phyloP scores from a whole-genome alignment of 2,329 filamentous ascomycete genomes.

The Phyllosticta citribraziliensis region DNA sequence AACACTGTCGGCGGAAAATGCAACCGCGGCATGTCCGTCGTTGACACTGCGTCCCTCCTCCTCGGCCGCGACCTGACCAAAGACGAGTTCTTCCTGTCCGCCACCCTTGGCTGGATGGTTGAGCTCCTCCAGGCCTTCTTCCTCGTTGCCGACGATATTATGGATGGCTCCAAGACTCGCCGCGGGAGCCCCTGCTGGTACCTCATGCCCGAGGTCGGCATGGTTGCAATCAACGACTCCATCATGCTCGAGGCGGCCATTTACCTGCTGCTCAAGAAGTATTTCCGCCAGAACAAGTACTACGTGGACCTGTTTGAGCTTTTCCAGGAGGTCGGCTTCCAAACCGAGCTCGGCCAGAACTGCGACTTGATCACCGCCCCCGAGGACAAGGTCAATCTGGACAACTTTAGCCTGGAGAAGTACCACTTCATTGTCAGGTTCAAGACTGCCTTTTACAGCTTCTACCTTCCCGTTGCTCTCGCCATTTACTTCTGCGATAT shows the following conservation, averaged over 20 bases:
- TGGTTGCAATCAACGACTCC: slow-evolving; percentile 96
- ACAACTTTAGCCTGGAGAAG: slow-evolving; percentile 93
- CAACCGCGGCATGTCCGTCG: slow-evolving; percentile 96
- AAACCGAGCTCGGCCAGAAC: slow-evolving; percentile 91
- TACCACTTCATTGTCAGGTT: slow-evolving; percentile 98
- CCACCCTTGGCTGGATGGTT: slow-evolving; percentile 91
- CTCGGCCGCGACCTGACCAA: slow-evolving; percentile 61
- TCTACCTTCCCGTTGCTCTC: slow-evolving; percentile 93
- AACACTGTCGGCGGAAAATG: slow-evolving; percentile 94
- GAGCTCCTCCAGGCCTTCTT: slow-evolving; percentile 98
- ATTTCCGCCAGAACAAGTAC: slow-evolving; percentile 76
- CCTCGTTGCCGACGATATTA: slow-evolving; percentile 96
- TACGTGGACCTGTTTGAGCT: slow-evolving; percentile 92
- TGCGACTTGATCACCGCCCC: slow-evolving; percentile 93
- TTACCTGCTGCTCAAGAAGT: slow-evolving; percentile 85
- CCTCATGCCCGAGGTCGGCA: slow-evolving; percentile 75
- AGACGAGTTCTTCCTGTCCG: slow-evolving; percentile 79
- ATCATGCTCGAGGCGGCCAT: slow-evolving; percentile 70
- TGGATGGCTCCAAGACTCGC: slow-evolving; percentile 92
- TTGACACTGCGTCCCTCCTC: slow-evolving; percentile 78
- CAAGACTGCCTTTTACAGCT: slow-evolving; percentile 99
- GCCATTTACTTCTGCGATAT: slow-evolving; percentile 77
- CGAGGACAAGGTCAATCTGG: slow-evolving; percentile 82
- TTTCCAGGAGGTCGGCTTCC: slow-evolving; percentile 88
- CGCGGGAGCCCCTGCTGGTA: slow-evolving; percentile 97